Evolutionary conservation across 371 early-diverging fungal species (phyloP).

Genomic region (Mortierella sp.): DNA sequence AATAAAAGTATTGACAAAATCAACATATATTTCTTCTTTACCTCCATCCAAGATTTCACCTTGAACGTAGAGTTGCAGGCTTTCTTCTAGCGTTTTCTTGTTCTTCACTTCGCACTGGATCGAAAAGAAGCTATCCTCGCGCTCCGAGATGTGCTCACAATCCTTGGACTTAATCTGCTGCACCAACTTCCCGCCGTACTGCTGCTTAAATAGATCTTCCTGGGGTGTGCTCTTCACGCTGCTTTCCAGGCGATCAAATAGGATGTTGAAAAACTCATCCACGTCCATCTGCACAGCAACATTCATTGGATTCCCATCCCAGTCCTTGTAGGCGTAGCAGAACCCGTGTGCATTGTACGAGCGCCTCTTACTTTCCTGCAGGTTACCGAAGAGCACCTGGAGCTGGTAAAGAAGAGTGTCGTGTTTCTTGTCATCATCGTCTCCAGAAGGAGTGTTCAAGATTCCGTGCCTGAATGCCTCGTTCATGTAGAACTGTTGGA

Average conservation of each 20-base stretch:
- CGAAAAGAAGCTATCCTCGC: conserved; percentile 63
- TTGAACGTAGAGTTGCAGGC: conserved; percentile 63
- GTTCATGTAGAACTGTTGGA: conserved; percentile 72
- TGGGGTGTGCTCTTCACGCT: conserved; percentile 59
- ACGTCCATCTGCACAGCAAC: conserved; percentile 68
- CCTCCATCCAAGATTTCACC: conserved; percentile 66
- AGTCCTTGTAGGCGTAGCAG: conserved; percentile 61
- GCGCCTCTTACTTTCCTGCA: conserved; percentile 58
- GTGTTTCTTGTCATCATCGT: conserved; percentile 40
- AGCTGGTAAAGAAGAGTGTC: conserved; percentile 59
- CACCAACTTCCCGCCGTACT: conserved; percentile 64
- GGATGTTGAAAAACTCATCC: conserved; percentile 63
- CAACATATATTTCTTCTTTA: too few relatives aligned
- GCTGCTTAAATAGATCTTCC: conserved; percentile 56
- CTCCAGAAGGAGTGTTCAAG: conserved; percentile 46
- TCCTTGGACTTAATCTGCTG: conserved; percentile 68
- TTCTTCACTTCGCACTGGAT: conserved; percentile 69
- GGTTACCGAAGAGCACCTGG: conserved; percentile 58
- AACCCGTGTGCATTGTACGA: conserved; percentile 58
- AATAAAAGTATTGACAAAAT: too few relatives aligned
- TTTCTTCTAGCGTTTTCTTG: conserved; percentile 60
- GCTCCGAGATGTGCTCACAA: conserved; percentile 64
- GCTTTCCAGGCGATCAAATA: conserved; percentile 64
- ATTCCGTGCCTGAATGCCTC: conserved; percentile 57
- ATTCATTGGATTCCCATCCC: conserved; percentile 63